Base-by-base conservation (phyloP, 495 filamentous ascomycete genomes). In the Lasiosphaeriaceae sp. region DNA sequence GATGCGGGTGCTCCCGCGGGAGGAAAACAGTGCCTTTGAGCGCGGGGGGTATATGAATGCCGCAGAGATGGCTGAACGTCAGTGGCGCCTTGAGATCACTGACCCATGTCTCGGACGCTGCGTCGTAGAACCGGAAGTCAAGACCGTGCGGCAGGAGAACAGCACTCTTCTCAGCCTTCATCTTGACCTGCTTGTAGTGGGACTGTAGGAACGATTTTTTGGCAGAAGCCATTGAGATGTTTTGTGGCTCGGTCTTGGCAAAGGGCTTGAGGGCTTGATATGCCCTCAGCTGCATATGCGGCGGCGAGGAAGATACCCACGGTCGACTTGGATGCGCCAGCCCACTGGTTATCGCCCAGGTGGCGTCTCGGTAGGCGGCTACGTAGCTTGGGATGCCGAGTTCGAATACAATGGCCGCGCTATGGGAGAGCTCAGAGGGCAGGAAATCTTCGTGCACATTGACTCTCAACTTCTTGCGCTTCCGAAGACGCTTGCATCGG, bases 401-500 rank as follows among this genome's bases (percentile, higher is more conserved):
- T 52, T 83, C 79, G 26, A 82, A 82, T 2, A 79, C 24, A 3
- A 74, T 56, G 1, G 58, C 59, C 43, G 12, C 12, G 31, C 31
- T 35, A 35, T 6, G 7, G 7, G 7, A 35, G 12, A 12, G 12
- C 12, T 35, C 31, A 12, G 31, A 35, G 31, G 31, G 31, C 7
- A 35, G 31, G 12, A 35, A 35, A 35, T 35, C 31, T 12, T 35
- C 31, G 31, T 35, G 12, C 6, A 35, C 12, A 35, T 35, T 6
- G 12, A 35, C 31, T 35, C 31, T 6, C 7, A 35, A 12, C 31
- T 35, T 35, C 31, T 35, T 35, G 6, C 31, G 31, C 31, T 35
- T 35, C 31, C 12, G 12, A 35, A 6, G 31, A 12, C 31, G 6
- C 12, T 12, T 35, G 12, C 12, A 35, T 7, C 31, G 31, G 7